Percentiles rank a stretch among this genome's conserved stretches.
phyloP scores from a whole-genome alignment of 1,284 basidiomycete species.

The Violaceomyces palustris region DNA sequence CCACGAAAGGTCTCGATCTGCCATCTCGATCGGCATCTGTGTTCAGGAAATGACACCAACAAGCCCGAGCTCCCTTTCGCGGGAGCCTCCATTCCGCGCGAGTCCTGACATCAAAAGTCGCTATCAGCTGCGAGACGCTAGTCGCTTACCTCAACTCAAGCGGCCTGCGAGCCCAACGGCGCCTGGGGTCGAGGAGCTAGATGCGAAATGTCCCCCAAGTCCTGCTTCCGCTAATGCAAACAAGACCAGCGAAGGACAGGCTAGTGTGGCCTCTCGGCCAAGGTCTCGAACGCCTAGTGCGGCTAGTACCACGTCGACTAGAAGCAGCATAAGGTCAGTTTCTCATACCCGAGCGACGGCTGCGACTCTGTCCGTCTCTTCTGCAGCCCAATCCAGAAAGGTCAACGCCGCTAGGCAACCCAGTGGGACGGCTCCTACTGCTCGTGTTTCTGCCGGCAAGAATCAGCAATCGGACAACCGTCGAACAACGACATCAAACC shows the following conservation, averaged over 20 bases:
- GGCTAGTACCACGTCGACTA: neutral
- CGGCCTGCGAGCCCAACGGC: neutral
- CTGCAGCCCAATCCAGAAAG: too few species aligned
- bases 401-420: too few species aligned
- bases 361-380: too few species aligned
- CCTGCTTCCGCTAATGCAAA: neutral
- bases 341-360: too few species aligned
- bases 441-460: too few species aligned
- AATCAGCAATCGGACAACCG: too few species aligned
- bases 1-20: slow-evolving; percentile 6
- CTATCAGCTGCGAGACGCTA: slow-evolving; percentile 13
- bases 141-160: slow-evolving; percentile 3
- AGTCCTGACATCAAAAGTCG: slow-evolving; percentile 9
- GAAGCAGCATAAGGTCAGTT: too few species aligned
- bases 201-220: slow-evolving; percentile 14
- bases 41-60: slow-evolving; percentile 1
- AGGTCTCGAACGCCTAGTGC: neutral
- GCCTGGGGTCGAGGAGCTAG: slow-evolving; percentile 19
- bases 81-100: slow-evolving; percentile 10
- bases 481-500: slow-evolving; percentile 2
- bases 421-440: too few species aligned
- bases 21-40: slow-evolving; percentile 1
- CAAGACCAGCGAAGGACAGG: neutral
- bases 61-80: neutral
- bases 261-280: neutral